Percentiles rank a stretch among this genome's conserved stretches.
Evolutionary conservation across 208 protist species (phyloP).

Genomic region (Blastocrithidia nonstop): DNA sequence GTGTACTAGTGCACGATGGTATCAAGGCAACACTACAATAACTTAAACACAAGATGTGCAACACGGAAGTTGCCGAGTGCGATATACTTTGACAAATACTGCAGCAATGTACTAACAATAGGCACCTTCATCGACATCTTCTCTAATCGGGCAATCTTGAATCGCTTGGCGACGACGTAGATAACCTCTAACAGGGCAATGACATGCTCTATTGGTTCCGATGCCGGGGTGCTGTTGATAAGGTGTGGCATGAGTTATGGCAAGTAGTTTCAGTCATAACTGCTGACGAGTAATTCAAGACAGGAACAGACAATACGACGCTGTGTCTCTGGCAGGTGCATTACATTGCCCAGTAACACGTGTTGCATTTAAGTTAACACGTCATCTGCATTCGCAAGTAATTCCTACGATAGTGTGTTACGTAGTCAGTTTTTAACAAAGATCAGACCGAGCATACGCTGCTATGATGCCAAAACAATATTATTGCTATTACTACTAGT

Average conservation of each 20-base stretch:
- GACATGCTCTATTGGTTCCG: conserved; percentile 6
- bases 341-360: conserved; percentile 44
- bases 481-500: conserved; percentile 45
- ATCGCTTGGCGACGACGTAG: conserved; percentile 59
- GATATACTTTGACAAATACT: conserved; percentile 33
- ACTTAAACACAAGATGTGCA: conserved; percentile 54
- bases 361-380: conserved; percentile 41
- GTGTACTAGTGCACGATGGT: conserved; percentile 29
- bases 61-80: conserved; percentile 55
- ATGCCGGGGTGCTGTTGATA: background rate
- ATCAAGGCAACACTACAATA: conserved; percentile 63
- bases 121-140: conserved; percentile 27
- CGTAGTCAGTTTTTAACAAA: conserved; percentile 75
- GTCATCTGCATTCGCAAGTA: conserved; percentile 11
- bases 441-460: conserved; percentile 64
- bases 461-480: conserved; percentile 20
- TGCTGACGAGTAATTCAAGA: conserved; percentile 43
- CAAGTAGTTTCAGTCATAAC: conserved; percentile 73
- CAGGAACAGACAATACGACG: conserved; percentile 43
- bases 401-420: conserved; percentile 34
- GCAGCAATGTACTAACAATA: conserved; percentile 21
- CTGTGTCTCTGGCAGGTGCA: conserved; percentile 32
- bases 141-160: conserved; percentile 36
- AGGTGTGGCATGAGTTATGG: conserved; percentile 22
- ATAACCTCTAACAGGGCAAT: conserved; percentile 49